Base-by-base conservation (phyloP, 2,329 filamentous ascomycete species). In the Colletotrichum spaethianum region DNA sequence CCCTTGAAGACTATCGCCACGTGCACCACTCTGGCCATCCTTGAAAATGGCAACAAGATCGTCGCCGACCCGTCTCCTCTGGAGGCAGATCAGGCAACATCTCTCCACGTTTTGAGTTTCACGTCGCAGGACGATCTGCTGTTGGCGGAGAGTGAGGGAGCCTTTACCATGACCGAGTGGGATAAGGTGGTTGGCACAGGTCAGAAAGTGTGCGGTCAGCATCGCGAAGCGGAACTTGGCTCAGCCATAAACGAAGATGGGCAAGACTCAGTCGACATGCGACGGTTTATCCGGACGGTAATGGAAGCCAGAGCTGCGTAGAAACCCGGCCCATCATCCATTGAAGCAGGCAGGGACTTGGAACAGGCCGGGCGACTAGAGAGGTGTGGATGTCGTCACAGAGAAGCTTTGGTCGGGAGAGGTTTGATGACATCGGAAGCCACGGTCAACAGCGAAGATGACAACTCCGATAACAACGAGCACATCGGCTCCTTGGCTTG, bases 31-130 rank as follows among this genome's bases (percentile, higher is more conserved):
- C 82, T 94, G 73, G 91, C 91, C 28, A 85, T 94, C 40, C 77
- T 81, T 56, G 78, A 84, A 73, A 79, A 82, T 67, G 79, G 81
- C 38, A 78, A 78, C 38, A 82, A 81, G 60, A 82, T 91, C 40
- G 80, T 90, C 38, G 81, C 85, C 36, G 88, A 92, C 66, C 94
- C 94, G 8, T 90, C 89, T 4, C 86, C 90, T 7, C 85, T 88
- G 28, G 87, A 93, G 72, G 86, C 92, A 56, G 86, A 90, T 74
- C 83, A 84, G 56, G 92, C 93, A 14, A 86, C 84, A 67, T 97
- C 94, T 6, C 83, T 94, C 28, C 96, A 98, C 79, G 94, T 93
- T n/a, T 87, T 98, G 70, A 93, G 91, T 7, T 97, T 96, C 80
- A 92, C 92, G n/a, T 91, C 92, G 1, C 86, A 90, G 63, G 89